Conservation (phyloP, 2,329 filamentous ascomycete genomes). For the Fusarium phyllophilum region DNA sequence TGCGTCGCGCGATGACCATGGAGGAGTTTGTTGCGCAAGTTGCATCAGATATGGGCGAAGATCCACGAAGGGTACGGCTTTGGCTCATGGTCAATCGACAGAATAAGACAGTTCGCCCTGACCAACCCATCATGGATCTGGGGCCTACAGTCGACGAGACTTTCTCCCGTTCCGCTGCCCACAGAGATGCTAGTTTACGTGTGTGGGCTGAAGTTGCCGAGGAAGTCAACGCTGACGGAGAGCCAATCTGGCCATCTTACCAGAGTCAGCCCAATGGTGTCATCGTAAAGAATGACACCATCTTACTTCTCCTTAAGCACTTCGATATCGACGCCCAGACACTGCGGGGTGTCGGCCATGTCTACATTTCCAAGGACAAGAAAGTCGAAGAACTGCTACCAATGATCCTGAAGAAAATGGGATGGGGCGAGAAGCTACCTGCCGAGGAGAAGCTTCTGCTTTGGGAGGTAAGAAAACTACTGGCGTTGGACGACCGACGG, state of each 20-base stretch:
- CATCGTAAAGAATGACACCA: slow-evolving; percentile 68
- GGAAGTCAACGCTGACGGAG: slow-evolving; percentile 72
- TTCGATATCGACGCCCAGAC: slow-evolving; percentile 84
- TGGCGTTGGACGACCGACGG: background rate
- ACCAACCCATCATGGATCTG: slow-evolving; percentile 83
- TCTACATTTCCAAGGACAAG: slow-evolving; percentile 88
- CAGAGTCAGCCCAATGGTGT: slow-evolving; percentile 66
- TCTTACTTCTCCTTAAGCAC: slow-evolving; percentile 91
- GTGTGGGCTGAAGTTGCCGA: slow-evolving; percentile 87
- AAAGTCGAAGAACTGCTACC: slow-evolving; percentile 87
- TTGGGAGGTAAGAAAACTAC: slow-evolving; percentile 71
- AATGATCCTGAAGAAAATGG: slow-evolving; percentile 82
- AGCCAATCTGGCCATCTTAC: slow-evolving; percentile 76
- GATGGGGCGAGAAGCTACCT: slow-evolving; percentile 80
- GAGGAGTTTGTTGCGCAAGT: slow-evolving; percentile 78
- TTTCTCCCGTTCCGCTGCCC: slow-evolving; percentile 61
- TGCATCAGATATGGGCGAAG: slow-evolving; percentile 74
- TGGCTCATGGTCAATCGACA: slow-evolving; percentile 99
- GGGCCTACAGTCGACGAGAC: slow-evolving; percentile 81
- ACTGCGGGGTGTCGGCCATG: slow-evolving; percentile 79
- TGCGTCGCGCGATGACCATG: slow-evolving; percentile 80
- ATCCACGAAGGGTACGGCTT: slow-evolving; percentile 77
- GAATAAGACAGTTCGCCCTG: slow-evolving; percentile 94
- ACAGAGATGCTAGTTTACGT: slow-evolving; percentile 77
- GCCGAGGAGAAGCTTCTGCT: slow-evolving; percentile 72